Percentiles rank a stretch among this genome's conserved stretches.
phyloP scores from a whole-genome alignment of 768 basidiomycete species.

The Suillus paluster region DNA sequence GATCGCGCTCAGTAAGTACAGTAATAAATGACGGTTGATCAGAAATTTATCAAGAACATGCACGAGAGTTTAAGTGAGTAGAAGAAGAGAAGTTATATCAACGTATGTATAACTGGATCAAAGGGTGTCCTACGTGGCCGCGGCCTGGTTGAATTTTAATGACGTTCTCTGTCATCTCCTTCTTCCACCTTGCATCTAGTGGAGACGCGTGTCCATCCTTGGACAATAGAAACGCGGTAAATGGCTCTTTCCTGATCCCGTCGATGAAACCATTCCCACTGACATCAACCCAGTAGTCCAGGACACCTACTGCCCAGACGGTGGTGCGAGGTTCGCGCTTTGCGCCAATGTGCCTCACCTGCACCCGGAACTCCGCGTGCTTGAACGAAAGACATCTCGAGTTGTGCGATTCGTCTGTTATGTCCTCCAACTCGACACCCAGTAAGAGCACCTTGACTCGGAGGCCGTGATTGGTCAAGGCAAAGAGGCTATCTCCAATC shows the following conservation, averaged over 20 bases:
- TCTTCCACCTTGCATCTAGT: constrained; percentile 6
- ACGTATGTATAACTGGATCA: background rate
- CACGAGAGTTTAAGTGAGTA: no score
- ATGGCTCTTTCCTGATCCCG: background rate
- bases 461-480: constrained; percentile 16
- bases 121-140: background rate
- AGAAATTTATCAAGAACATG: background rate
- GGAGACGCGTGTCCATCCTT: background rate
- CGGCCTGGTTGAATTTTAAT: background rate
- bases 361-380: background rate
- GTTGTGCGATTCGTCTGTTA: background rate
- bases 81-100: background rate
- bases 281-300: constrained; percentile 7
- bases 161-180: constrained; percentile 6
- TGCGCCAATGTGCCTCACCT: background rate
- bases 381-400: constrained; percentile 1
- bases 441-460: constrained; percentile 9
- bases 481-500: constrained; percentile 15
- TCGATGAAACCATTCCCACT: constrained; percentile 1
- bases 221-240: constrained; percentile 10
- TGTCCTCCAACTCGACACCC: background rate
- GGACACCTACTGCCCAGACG: constrained; percentile 8
- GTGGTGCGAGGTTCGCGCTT: background rate
- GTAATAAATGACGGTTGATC: no score
- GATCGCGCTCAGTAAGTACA: no score